A percentile compares a stretch with the other conserved stretches of the same genome.
Conservation (phyloP, 2,329 filamentous ascomycete genomes). For the Talaromyces sp. region DNA sequence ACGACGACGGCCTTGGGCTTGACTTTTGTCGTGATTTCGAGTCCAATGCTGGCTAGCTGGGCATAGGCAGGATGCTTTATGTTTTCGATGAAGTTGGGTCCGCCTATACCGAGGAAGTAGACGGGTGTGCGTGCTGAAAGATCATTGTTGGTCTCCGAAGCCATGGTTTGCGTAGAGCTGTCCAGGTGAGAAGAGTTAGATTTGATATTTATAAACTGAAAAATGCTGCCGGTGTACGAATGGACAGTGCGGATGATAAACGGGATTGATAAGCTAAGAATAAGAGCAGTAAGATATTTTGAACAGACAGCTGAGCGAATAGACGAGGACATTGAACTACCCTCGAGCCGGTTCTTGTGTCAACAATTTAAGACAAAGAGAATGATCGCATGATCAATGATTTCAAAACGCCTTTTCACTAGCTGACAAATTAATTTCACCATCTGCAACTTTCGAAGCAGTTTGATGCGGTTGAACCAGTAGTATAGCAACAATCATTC, state of each 20-base stretch:
- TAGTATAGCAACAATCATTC: background rate
- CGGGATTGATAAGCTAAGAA: conserved; percentile 2
- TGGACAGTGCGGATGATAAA: background rate
- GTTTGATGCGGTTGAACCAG: background rate
- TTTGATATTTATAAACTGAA: background rate
- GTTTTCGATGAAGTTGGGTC: conserved; percentile 16
- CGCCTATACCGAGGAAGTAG: conserved; percentile 50
- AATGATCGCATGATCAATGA: background rate
- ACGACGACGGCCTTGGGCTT: conserved; percentile 69
- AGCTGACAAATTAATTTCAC: conserved; percentile 3
- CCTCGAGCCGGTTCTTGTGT: background rate
- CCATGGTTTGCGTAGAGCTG: conserved; percentile 30
- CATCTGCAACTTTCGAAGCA: background rate
- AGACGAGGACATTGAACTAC: background rate
- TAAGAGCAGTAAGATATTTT: conserved; percentile 1
- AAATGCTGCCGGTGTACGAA: background rate
- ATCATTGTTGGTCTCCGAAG: background rate
- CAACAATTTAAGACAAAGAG: background rate
- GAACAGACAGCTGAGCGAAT: background rate
- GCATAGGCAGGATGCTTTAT: conserved; percentile 60
- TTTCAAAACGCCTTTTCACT: background rate
- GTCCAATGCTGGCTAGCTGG: conserved; percentile 60
- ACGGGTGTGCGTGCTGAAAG: conserved; percentile 38
- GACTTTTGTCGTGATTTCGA: conserved; percentile 64
- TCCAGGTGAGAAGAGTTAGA: background rate